phyloP scores from a whole-genome alignment of 306 rosid species.

The Quercus dentata region DNA sequence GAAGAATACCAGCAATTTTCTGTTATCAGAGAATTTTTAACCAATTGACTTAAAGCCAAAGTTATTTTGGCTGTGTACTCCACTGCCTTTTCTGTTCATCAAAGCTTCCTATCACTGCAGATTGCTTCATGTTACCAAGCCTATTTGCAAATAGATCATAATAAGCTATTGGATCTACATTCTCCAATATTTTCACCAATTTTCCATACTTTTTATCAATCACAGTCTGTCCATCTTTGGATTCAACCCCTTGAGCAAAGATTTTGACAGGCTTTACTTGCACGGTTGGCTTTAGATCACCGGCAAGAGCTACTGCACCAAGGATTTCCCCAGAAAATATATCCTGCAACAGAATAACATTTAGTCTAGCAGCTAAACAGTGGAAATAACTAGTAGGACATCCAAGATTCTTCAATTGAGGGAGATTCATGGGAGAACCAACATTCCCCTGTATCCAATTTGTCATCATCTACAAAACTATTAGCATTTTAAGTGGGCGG shows the following conservation, averaged over 20 bases:
- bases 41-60: not conserved
- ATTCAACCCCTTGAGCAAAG: slow-evolving; percentile 50
- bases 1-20: not conserved
- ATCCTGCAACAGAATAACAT: slow-evolving; percentile 42
- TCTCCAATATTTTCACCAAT: slow-evolving; percentile 48
- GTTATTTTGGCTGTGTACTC: slow-evolving; percentile 32
- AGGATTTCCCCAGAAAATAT: slow-evolving; percentile 75
- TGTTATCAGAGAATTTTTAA: slow-evolving; percentile 15
- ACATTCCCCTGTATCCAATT: not conserved
- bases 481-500: not conserved
- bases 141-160: slow-evolving; percentile 42
- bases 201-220: slow-evolving; percentile 47
- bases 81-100: slow-evolving; percentile 56
- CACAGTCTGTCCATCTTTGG: slow-evolving; percentile 57
- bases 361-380: no score
- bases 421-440: no score
- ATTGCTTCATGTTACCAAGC: slow-evolving; percentile 49
- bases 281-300: slow-evolving; percentile 37
- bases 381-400: no score
- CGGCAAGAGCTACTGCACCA: slow-evolving; percentile 53
- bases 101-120: slow-evolving; percentile 73
- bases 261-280: slow-evolving; percentile 45
- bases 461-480: not conserved
- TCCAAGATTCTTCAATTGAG: no score
- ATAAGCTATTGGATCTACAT: slow-evolving; percentile 39